Evolutionary conservation across 179 eudicot species (phyloP), one percentile per base, ranked within the genome.

Genomic region (Beta corolliflora): DNA sequence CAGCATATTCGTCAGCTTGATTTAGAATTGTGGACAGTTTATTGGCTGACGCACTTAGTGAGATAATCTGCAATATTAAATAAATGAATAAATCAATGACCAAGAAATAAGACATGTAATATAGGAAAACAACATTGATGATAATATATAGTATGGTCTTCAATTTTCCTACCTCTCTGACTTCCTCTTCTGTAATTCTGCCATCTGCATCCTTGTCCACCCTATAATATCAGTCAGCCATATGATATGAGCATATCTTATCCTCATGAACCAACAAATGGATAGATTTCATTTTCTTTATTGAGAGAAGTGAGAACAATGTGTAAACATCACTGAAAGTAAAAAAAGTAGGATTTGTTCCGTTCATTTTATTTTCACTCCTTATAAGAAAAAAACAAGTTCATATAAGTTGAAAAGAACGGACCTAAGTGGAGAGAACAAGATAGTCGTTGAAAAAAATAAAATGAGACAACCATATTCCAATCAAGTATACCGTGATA

Each of bases 161-260:
- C 7, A 52, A 31, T 14, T 64, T 46, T 63, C 71, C 5, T 85
- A 96, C 99, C 98, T 96, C 92, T 85, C 81, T 91, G 70, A 96
- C 99, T 89, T 96, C 98, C 16, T 88, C 98, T 87, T 92, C 97
- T 14, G 94, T 87, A 61, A 96, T 96, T 82, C 94, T 88, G 4
- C 99, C 99, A 87, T 96, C 98, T 5, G 96, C 95, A 86, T 96
- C 92, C 85, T 96, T 94, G 80, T 96, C 99, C 73, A 96, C 98
- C 99, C 99, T 96, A 86, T 58, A 86, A 46, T 77, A 73, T 77
- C 10, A 84, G 15, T 29, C 75, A 56, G 23, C 2, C 52, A 41
- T 45, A 64, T 63, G 3, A 41, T 45, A 64, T 63, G 5, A 84
- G 79, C 65, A 55, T 45, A 50, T 58, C 52, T 68, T 31, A 70